Base-by-base conservation (phyloP, 352 stramenopile species). In the Phytopythium oedochilum region DNA sequence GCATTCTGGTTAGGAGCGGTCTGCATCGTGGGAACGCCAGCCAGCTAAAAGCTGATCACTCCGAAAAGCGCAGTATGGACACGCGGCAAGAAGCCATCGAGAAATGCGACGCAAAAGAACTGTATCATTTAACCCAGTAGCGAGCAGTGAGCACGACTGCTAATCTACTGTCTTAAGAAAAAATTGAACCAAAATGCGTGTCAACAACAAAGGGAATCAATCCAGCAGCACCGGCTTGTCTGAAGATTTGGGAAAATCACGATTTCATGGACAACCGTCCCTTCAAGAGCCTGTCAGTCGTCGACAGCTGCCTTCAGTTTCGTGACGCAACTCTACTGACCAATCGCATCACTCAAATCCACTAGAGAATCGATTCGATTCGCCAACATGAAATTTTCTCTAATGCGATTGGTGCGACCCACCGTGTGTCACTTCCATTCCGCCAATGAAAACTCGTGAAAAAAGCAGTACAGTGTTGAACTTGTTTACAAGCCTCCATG, bases 91-190 rank as follows among this genome's bases (percentile, higher is more conserved):
- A 22, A 18, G 23, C 43, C 23, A 35, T 34, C 43, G 15, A 45
- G 39, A 45, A 50, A 50, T 50, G 26, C 28, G 26, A 52, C 45
- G 28, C 45, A 38, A 52, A 52, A 52, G 26, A 52, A 52, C n/a
- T 52, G 7, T 22, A 48, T 29, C 15, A 20, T 28, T 48, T 31
- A 32, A 50, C 23, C n/a, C 25, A 50, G 43, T 50, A 20, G 5
- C n/a, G n/a, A n/a, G n/a, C n/a, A n/a, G n/a, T n/a, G n/a, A n/a
- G n/a, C n/a, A n/a, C n/a, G n/a, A n/a, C 5, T 22, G 25, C 3
- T 23, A 22, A 8, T 14, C 14, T 32, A 50, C 43, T 50, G 25
- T 12, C 20, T 50, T 50, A 50, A 20, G 12, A 31, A 6, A 2
- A 15, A 31, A 7, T 10, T 48, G 23, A 4, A 32, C 9, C 22